Base-by-base conservation (phyloP, 129 eudicot species). In the Smallanthus sonchifolius region DNA sequence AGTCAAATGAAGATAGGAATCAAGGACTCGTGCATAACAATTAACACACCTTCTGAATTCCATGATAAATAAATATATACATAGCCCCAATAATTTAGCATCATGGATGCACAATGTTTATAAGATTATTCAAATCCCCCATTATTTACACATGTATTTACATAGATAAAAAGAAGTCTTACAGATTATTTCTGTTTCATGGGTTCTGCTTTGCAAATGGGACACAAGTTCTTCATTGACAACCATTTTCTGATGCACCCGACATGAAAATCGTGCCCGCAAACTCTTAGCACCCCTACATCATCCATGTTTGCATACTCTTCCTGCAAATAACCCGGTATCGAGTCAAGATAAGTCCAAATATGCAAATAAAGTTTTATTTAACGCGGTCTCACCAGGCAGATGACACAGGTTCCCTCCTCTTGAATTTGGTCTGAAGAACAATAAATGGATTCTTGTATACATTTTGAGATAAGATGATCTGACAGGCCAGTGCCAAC, bases 181-280 rank as follows among this genome's bases (percentile, higher is more conserved):
- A 17, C 55, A 56, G 5, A 24, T 82, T 67, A 84, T 73, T 82
- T 69, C 72, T 84, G 83, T 77, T 86, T 79, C 77, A 11, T 10
- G 45, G 72, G 72, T 59, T 86, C 89, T 65, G 86, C 83, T 74
- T 87, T 89, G 85, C 96, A 87, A 54, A 89, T 85, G 28, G 96
- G 96, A 43, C 96, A 89, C 70, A 77, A 1, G 65, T 89, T 89
- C 86, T 89, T 89, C 82, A 87, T 81, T n/a, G 87, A 82, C 71
- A 89, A 65, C 96, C 96, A 89, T 67, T 83, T 86, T 36, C 75
- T 80, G 71, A 89, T 87, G 72, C 96, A 89, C n/a, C 85, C 81
- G 14, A 78, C 86, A 62, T 89, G 96, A 36, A 87, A 89, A 75
- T 89, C 90, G 49, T 89, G 96, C 66, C 86, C 61, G 45, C 96